Percentiles rank a stretch among this genome's conserved stretches.
phyloP scores from a whole-genome alignment of 495 filamentous ascomycete species.

The Neurospora sp. region DNA sequence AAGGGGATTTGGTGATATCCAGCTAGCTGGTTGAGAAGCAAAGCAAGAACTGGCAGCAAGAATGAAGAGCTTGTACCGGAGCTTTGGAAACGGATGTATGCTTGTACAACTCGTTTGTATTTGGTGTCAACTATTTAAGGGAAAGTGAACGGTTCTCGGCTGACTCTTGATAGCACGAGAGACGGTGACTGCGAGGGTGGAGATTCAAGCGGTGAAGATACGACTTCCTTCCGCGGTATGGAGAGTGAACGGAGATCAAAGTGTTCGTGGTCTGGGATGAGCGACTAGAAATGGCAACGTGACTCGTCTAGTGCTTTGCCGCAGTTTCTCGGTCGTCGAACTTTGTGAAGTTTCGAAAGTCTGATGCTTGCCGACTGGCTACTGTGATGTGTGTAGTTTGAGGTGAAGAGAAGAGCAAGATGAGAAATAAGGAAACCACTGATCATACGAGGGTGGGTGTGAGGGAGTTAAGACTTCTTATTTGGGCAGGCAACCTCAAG shows the following conservation, averaged over 20 bases:
- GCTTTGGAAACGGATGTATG: neutral
- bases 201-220: neutral
- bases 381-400: neutral
- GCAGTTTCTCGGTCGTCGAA: neutral
- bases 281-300: neutral
- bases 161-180: neutral
- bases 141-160: neutral
- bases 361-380: neutral
- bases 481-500: neutral
- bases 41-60: neutral
- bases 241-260: neutral
- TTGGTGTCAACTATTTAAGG: neutral
- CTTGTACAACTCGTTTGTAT: neutral
- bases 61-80: neutral
- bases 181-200: neutral
- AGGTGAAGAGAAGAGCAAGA: neutral
- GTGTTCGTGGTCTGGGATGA: neutral
- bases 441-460: neutral
- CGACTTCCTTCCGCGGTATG: neutral
- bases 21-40: neutral
- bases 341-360: neutral
- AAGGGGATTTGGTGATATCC: neutral
- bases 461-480: neutral
- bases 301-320: neutral
- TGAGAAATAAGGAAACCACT: neutral